Evolutionary conservation across 495 filamentous ascomycete genomes (phyloP), one percentile per base, ranked within the genome.

Genomic region (Penicillium waksmanii): DNA sequence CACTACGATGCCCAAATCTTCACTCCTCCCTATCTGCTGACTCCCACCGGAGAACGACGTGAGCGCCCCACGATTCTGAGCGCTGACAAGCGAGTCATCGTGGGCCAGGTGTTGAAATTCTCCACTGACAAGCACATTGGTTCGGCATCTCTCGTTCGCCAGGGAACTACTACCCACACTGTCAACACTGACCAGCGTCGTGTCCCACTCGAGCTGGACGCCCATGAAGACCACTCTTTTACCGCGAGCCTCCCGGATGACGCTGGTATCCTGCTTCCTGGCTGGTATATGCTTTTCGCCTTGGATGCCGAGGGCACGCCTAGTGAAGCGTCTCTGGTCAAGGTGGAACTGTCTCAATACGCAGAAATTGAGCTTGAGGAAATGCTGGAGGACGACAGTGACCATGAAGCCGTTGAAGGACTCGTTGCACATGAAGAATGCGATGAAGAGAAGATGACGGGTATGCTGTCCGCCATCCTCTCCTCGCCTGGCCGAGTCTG

Each of bases 151-250:
- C 58, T 86, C 5, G 57, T 87, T 19, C 69, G 85, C 21, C 67
- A 77, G 21, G 76, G 82, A 21, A 75, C 73, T 2, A 69, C 70
- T 8, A 85, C 85, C 12, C 85, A 87, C 56, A 80, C 82, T 2
- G 77, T 87, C 46, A 81, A 87, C 61, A 86, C 82, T 1, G 84
- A 85, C 59, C 84, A 87, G 66, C 70, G 84, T 10, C 78, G 83
- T 3, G 72, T 87, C 44, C 69, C 74, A 2, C 69, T 85, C 23
- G 23, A 27, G 23, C 47, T 33, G 34, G 6, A 40, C 12, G 36
- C 36, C 11, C 36, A 40, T 40, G 36, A 40, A 3, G 36, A 4
- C 11, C 36, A 40, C 36, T 9, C n/a, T 3, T 57, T 57, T 33
- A 36, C 18, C 33, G 55, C 47, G 1, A 12, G n/a, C 11, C 46